A percentile compares a stretch with the other conserved stretches of the same genome.
These are phyloP conservation scores for Leishmania martiniquensis DNA, from an alignment of 208 protist genomes.

Conservation along the genomic window DNA sequence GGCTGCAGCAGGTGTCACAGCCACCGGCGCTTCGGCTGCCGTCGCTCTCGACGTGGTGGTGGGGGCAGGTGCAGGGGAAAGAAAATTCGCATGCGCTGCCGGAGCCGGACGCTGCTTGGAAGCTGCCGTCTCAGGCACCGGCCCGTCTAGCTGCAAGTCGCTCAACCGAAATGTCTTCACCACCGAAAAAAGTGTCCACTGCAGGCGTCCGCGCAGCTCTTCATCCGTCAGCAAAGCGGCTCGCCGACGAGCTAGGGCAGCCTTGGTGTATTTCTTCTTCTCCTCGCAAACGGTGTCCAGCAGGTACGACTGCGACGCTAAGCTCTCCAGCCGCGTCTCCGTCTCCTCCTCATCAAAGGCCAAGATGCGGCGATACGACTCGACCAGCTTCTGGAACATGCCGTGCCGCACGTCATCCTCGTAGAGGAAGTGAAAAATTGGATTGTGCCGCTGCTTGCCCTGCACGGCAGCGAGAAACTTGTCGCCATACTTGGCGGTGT, in stretches of 20 bases:
- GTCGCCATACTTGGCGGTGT: conserved; percentile 87
- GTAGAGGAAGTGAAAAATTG: conserved; percentile 73
- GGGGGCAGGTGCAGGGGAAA: background rate
- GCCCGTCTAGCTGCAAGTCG: conserved; percentile 80
- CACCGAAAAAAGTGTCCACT: conserved; percentile 85
- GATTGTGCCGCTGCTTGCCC: conserved; percentile 66
- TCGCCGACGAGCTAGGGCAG: conserved; percentile 74
- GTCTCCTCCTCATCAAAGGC: conserved; percentile 65
- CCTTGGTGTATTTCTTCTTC: conserved; percentile 79
- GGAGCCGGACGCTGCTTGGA: conserved; percentile 24
- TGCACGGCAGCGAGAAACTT: conserved; percentile 65
- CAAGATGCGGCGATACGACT: conserved; percentile 80
- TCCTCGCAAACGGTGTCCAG: conserved; percentile 65
- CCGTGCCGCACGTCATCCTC: conserved; percentile 78
- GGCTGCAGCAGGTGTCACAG: conserved; percentile 1
- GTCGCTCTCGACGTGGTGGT: background rate
- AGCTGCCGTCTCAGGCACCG: conserved; percentile 59
- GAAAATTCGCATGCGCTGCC: background rate
- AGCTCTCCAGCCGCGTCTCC: conserved; percentile 74
- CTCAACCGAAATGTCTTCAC: conserved; percentile 64
- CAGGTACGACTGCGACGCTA: conserved; percentile 49
- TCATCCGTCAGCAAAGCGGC: conserved; percentile 87
- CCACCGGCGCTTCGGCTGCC: background rate
- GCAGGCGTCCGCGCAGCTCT: conserved; percentile 76
- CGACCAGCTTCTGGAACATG: conserved; percentile 73